Conservation (phyloP, 306 rosid genomes). For the Cucurbita ficifolia region DNA sequence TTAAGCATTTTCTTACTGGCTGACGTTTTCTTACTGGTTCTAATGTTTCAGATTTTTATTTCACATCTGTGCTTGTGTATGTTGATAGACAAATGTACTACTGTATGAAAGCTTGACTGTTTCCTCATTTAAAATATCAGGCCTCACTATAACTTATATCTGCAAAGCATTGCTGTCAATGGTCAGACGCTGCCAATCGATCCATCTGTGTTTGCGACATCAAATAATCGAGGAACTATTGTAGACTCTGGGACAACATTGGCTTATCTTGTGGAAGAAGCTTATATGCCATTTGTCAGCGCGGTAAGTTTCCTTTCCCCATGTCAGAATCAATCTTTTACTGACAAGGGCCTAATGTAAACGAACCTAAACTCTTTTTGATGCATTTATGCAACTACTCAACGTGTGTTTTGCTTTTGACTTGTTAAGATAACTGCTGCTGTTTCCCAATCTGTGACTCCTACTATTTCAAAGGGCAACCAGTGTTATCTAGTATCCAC, state of each 20-base stretch:
- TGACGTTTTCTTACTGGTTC: neutral
- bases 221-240: conserved; percentile 65
- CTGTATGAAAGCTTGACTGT: conserved; percentile 10
- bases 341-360: neutral
- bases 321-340: neutral
- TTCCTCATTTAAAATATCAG: conserved; percentile 30
- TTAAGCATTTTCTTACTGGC: neutral
- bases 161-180: conserved; percentile 68
- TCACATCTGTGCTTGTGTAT: neutral
- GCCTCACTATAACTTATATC: conserved; percentile 86
- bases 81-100: neutral
- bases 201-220: conserved; percentile 53
- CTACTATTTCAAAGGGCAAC: conserved; percentile 49
- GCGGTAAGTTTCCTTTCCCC: conserved; percentile 44
- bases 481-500: conserved; percentile 71
- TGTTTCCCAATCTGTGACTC: conserved; percentile 50
- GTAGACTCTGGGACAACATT: conserved; percentile 85
- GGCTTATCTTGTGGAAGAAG: conserved; percentile 79
- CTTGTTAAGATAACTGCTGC: conserved; percentile 45
- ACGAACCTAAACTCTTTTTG: neutral
- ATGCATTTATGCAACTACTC: neutral
- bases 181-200: conserved; percentile 68
- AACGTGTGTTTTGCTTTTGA: conserved; percentile 14
- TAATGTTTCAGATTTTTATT: neutral
- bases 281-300: conserved; percentile 62